Percentiles rank a stretch among this genome's conserved stretches.
Conservation (phyloP, 192 early-diverging fungal species). For the Backusella luteola region DNA sequence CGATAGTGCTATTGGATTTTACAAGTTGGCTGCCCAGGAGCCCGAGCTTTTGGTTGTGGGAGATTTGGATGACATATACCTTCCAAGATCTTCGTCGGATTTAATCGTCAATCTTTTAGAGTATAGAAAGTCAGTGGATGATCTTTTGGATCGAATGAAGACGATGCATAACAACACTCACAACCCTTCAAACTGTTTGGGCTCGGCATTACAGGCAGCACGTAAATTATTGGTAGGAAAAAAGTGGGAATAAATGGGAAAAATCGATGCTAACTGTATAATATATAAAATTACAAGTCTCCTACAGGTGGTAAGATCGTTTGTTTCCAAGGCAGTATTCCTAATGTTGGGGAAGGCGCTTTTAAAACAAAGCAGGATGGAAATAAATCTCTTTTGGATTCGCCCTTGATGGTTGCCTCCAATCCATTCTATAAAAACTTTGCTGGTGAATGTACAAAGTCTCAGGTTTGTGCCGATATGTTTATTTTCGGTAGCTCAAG, state of each 20-base stretch:
- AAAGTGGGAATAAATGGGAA: not conserved
- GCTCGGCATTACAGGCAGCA: constrained; percentile 82
- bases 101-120: constrained; percentile 21
- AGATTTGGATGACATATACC: constrained; percentile 89
- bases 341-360: constrained; percentile 85
- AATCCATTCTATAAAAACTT: constrained; percentile 86
- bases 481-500: constrained; percentile 86
- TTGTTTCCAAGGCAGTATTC: constrained; percentile 83
- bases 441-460: constrained; percentile 76
- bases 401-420: constrained; percentile 79
- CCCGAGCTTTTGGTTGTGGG: constrained; percentile 93
- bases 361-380: constrained; percentile 80
- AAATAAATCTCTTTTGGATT: constrained; percentile 88
- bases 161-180: constrained; percentile 79
- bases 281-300: constrained; percentile 39
- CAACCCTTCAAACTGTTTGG: constrained; percentile 73
- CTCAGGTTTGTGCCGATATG: constrained; percentile 83
- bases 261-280: not conserved
- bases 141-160: constrained; percentile 80
- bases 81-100: constrained; percentile 52
- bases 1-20: constrained; percentile 90
- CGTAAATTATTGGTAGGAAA: constrained; percentile 65
- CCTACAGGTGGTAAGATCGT: constrained; percentile 84
- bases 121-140: constrained; percentile 67
- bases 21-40: constrained; percentile 84